Evolutionary conservation across 78 protist genomes (phyloP).

Genomic region (Protostelium mycophagum): DNA sequence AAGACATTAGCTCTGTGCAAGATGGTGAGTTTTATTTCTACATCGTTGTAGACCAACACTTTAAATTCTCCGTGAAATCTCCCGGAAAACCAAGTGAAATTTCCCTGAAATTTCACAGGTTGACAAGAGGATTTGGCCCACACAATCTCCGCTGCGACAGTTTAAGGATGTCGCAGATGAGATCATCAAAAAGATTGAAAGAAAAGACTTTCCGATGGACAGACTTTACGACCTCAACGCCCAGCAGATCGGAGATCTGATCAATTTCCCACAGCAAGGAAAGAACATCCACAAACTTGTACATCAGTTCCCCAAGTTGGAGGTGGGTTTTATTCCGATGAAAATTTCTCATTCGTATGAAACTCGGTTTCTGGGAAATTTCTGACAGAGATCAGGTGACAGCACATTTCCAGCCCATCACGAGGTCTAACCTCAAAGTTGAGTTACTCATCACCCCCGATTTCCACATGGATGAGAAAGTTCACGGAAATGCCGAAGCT

Average conservation of each 20-base stretch:
- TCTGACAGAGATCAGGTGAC: conserved; percentile 20
- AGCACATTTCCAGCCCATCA: conserved; percentile 89
- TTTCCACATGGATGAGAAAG: conserved; percentile 57
- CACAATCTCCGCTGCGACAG: conserved; percentile 77
- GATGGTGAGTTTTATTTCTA: conserved; percentile 36
- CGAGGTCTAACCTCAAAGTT: conserved; percentile 85
- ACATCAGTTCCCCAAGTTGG: conserved; percentile 75
- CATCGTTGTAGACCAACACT: not conserved
- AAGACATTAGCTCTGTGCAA: conserved; percentile 75
- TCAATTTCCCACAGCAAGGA: conserved; percentile 54
- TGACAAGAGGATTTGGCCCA: conserved; percentile 86
- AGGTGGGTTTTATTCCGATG: no score
- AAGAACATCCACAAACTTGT: conserved; percentile 29
- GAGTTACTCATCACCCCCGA: conserved; percentile 46
- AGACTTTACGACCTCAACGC: conserved; percentile 72
- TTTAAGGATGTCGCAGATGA: conserved; percentile 20
- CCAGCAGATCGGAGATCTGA: conserved; percentile 69
- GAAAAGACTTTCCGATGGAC: conserved; percentile 42
- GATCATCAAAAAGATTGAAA: conserved; percentile 53
- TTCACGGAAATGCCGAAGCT: conserved; percentile 73
- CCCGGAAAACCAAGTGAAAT: not conserved
- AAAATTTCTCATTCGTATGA: not conserved
- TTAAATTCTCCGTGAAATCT: not conserved
- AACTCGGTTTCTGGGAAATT: not conserved
- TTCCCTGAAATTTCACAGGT: conserved; percentile 2